A percentile compares a stretch with the other conserved stretches of the same genome.
These are phyloP conservation scores for Backusella tuberculispora DNA, from an alignment of 192 early-diverging fungal species.

Conservation along the genomic window DNA sequence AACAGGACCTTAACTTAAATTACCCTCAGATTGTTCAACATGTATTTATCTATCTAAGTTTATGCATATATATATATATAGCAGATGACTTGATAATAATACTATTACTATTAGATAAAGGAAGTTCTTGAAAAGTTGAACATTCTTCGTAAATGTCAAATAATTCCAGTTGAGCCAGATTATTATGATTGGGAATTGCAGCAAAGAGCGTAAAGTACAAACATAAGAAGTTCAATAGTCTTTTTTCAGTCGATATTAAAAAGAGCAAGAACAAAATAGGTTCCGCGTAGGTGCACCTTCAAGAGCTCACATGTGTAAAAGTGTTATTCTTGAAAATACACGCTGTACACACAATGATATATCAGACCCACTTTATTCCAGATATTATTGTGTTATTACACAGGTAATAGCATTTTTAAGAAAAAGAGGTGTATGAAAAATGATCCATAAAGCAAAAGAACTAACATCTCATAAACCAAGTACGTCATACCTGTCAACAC, in stretches of 20 bases:
- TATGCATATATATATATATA: too few relatives aligned
- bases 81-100: too few relatives aligned
- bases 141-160: constrained; percentile 43
- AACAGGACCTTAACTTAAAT: neutral
- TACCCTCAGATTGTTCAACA: neutral
- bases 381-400: constrained; percentile 71
- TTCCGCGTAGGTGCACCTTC: constrained; percentile 69
- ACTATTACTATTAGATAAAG: neutral
- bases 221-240: neutral
- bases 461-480: constrained; percentile 20
- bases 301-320: constrained; percentile 85
- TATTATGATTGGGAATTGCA: constrained; percentile 83
- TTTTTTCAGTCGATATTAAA: neutral
- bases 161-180: constrained; percentile 73
- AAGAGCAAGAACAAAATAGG: constrained; percentile 22
- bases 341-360: constrained; percentile 59
- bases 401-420: constrained; percentile 45
- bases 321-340: constrained; percentile 89
- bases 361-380: constrained; percentile 55
- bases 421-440: too few relatives aligned
- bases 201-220: constrained; percentile 61
- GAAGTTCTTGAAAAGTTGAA: neutral
- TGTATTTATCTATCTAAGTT: neutral
- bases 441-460: too few relatives aligned
- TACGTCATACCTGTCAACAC: constrained; percentile 63